A percentile compares a stretch with the other conserved stretches of the same genome.
These are phyloP conservation scores for Cryphonectria nitschkei DNA, from an alignment of 2,329 filamentous ascomycete genomes.

Conservation along the genomic window DNA sequence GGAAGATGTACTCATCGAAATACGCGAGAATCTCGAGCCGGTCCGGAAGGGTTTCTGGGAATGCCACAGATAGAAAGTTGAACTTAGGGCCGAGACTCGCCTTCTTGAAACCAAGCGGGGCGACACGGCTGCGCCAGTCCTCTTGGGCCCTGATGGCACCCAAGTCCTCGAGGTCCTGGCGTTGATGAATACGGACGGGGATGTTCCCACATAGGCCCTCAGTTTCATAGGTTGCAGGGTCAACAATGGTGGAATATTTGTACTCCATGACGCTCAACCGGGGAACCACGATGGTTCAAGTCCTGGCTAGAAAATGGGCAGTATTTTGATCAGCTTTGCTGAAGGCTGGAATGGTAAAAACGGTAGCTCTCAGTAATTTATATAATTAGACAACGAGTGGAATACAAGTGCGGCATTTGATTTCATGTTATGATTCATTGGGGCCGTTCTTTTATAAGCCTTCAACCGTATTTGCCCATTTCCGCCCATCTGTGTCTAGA, in stretches of 20 bases:
- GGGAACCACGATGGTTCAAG: not conserved
- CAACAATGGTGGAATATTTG: slow-evolving; percentile 36
- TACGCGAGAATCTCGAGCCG: slow-evolving; percentile 44
- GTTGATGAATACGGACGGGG: slow-evolving; percentile 34
- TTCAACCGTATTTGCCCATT: not conserved
- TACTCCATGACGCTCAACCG: slow-evolving; percentile 32
- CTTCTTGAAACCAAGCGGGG: slow-evolving; percentile 35
- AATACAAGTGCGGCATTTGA: not conserved
- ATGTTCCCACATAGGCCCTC: slow-evolving; percentile 37
- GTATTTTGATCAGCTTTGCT: not conserved
- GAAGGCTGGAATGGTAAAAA: not conserved
- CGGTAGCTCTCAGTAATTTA: not conserved
- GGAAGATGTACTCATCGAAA: slow-evolving; percentile 46
- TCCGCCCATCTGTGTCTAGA: not conserved
- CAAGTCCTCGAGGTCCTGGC: slow-evolving; percentile 35
- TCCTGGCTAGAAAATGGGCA: not conserved
- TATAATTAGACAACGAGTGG: not conserved
- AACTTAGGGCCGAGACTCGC: slow-evolving; percentile 37
- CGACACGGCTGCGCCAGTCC: slow-evolving; percentile 41
- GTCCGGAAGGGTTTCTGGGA: slow-evolving; percentile 45
- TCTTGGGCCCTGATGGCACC: slow-evolving; percentile 40
- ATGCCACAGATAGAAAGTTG: slow-evolving; percentile 38
- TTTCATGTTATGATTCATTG: not conserved
- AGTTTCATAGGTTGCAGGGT: slow-evolving; percentile 35
- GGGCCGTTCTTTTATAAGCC: not conserved